phyloP scores from a whole-genome alignment of 352 stramenopile species.

The Phytophthora ohioensis region DNA sequence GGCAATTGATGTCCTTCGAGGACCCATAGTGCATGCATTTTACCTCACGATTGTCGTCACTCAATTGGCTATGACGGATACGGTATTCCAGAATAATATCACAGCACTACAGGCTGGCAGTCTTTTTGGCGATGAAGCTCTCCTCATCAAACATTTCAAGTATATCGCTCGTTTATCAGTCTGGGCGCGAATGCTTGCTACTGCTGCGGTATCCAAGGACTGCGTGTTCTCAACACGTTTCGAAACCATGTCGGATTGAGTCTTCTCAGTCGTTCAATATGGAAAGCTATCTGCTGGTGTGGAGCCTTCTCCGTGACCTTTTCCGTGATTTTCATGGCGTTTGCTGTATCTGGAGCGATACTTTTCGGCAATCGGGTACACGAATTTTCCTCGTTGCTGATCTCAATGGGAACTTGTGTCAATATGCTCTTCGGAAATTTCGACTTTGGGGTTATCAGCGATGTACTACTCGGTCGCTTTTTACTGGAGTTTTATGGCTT shows the following conservation, averaged over 20 bases:
- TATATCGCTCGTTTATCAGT: conserved; percentile 38
- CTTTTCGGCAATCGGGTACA: too few species aligned
- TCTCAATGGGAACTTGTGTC: too few species aligned
- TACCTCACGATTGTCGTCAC: conserved; percentile 26
- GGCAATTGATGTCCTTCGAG: too few species aligned
- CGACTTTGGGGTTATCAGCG: conserved; percentile 40
- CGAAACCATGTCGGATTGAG: conserved; percentile 58
- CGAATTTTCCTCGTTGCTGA: too few species aligned
- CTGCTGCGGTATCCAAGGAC: conserved; percentile 40
- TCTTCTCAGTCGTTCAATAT: not conserved
- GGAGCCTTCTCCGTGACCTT: too few species aligned
- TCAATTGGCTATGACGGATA: conserved; percentile 34
- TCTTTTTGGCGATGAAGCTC: conserved; percentile 8
- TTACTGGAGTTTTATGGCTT: conserved; percentile 71
- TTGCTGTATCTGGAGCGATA: too few species aligned
- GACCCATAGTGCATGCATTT: too few species aligned
- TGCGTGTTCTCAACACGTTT: conserved; percentile 54
- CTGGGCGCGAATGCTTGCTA: conserved; percentile 39
- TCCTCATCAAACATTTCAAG: conserved; percentile 30
- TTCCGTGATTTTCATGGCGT: too few species aligned
- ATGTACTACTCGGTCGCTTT: conserved; percentile 56
- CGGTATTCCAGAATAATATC: conserved; percentile 48
- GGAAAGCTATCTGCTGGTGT: too few species aligned
- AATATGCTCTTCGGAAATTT: conserved; percentile 70
- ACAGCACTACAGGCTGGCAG: conserved; percentile 29